A percentile compares a stretch with the other conserved stretches of the same genome.
These are phyloP conservation scores for Sphagnum contortum DNA, from an alignment of 225 moss, liverwort and hornwort genomes.

Conservation along the genomic window DNA sequence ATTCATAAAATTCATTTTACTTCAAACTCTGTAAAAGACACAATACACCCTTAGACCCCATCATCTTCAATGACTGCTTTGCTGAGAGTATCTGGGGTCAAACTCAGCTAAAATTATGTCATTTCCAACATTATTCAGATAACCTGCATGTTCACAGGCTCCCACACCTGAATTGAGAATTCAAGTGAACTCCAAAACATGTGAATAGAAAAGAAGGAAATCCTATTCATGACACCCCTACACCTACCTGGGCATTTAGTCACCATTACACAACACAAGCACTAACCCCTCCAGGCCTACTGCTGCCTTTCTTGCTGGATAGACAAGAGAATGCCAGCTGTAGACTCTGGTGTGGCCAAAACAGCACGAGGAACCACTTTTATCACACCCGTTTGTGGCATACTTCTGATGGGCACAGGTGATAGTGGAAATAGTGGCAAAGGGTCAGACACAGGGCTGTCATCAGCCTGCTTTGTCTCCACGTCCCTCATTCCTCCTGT, in stretches of 20 bases:
- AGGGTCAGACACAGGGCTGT: too few relatives aligned
- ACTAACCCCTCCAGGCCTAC: background rate
- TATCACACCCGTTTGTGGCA: background rate
- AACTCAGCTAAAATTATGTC: conserved; percentile 2
- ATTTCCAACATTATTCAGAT: background rate
- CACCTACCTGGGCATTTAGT: background rate
- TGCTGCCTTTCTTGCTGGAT: conserved; percentile 45
- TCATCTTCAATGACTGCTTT: background rate
- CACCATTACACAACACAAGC: background rate
- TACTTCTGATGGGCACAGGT: too few relatives aligned
- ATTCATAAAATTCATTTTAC: too few relatives aligned
- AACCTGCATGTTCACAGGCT: background rate
- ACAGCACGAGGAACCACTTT: conserved; percentile 50
- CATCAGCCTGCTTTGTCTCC: conserved; percentile 10
- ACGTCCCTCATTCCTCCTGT: conserved; percentile 9
- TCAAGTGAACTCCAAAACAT: background rate
- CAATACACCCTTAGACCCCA: too few relatives aligned
- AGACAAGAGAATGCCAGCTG: conserved; percentile 45
- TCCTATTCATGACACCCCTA: background rate
- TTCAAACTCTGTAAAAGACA: too few relatives aligned
- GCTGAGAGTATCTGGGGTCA: background rate
- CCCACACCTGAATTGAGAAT: background rate
- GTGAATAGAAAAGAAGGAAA: background rate
- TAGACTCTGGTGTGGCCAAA: conserved; percentile 39
- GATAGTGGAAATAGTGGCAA: too few relatives aligned